phyloP scores from a whole-genome alignment of 495 filamentous ascomycete genomes.

The Trichoderma virens region DNA sequence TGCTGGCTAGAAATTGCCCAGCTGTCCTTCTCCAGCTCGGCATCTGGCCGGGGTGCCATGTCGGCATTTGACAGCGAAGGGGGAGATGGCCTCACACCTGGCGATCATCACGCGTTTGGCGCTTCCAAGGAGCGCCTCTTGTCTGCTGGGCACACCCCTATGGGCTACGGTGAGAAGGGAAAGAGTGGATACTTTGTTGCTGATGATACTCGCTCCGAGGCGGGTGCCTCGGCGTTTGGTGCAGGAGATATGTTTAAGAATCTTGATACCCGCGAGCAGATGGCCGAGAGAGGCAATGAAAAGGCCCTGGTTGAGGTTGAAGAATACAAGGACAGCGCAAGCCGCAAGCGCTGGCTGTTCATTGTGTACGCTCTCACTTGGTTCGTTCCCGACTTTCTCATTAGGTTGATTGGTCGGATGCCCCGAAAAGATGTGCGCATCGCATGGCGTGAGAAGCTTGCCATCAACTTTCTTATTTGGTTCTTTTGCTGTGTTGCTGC shows the following conservation, averaged over 20 bases:
- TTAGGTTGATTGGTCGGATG: slow-evolving; percentile 75
- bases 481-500: slow-evolving; percentile 65
- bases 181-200: slow-evolving; percentile 73
- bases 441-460: slow-evolving; percentile 95
- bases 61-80: slow-evolving; percentile 28
- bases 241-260: slow-evolving; percentile 97
- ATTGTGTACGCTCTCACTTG: slow-evolving; percentile 82
- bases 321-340: slow-evolving; percentile 64
- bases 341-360: slow-evolving; percentile 85
- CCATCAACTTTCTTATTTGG: slow-evolving; percentile 99
- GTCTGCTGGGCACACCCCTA: slow-evolving; percentile 49
- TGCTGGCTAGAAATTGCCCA: slow-evolving; percentile 89
- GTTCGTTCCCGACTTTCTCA: slow-evolving; percentile 77
- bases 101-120: slow-evolving; percentile 37
- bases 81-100: slow-evolving; percentile 31
- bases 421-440: slow-evolving; percentile 85
- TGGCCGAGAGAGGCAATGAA: slow-evolving; percentile 92
- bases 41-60: slow-evolving; percentile 42
- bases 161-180: slow-evolving; percentile 67
- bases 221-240: slow-evolving; percentile 78
- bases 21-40: slow-evolving; percentile 53
- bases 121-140: slow-evolving; percentile 66
- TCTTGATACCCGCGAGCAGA: slow-evolving; percentile 84
- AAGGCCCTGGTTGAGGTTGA: slow-evolving; percentile 88
- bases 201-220: slow-evolving; percentile 80